These are phyloP conservation scores for Solanum chmielewskii DNA, from an alignment of 257 asterid genomes.

Conservation along the genomic window DNA sequence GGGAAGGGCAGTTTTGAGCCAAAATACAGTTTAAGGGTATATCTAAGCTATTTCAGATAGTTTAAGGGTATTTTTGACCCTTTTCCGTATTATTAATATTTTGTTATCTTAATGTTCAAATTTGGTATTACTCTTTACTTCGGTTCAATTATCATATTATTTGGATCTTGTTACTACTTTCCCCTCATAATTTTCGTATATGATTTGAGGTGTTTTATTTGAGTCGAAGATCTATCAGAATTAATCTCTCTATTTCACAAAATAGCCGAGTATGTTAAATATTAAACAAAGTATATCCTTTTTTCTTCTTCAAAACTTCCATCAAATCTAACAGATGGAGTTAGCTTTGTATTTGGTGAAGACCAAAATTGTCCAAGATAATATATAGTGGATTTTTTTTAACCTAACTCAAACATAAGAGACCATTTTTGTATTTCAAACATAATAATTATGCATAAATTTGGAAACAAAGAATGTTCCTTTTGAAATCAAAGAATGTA, in stretches of 20 bases:
- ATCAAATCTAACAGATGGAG: neutral
- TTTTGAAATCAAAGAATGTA: constrained; percentile 9
- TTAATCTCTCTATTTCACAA: neutral
- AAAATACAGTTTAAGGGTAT: too few relatives aligned
- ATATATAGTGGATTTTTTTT: neutral
- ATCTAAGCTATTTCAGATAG: too few relatives aligned
- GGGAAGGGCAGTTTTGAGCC: too few relatives aligned
- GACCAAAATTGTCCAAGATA: neutral
- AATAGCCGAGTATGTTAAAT: neutral
- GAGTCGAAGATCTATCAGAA: neutral
- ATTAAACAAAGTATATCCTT: neutral
- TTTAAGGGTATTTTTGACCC: too few relatives aligned
- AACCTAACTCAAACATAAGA: neutral
- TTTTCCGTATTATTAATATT: neutral
- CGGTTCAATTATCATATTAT: neutral
- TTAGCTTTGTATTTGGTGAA: neutral
- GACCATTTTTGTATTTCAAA: neutral
- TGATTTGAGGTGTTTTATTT: neutral
- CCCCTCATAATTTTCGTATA: neutral
- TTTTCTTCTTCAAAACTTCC: neutral
- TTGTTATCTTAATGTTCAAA: neutral
- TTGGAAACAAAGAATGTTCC: neutral
- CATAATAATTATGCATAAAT: neutral
- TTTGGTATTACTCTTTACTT: neutral
- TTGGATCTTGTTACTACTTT: neutral